Conservation (phyloP, 2,329 filamentous ascomycete species). For the Cyphellophora europaea region DNA sequence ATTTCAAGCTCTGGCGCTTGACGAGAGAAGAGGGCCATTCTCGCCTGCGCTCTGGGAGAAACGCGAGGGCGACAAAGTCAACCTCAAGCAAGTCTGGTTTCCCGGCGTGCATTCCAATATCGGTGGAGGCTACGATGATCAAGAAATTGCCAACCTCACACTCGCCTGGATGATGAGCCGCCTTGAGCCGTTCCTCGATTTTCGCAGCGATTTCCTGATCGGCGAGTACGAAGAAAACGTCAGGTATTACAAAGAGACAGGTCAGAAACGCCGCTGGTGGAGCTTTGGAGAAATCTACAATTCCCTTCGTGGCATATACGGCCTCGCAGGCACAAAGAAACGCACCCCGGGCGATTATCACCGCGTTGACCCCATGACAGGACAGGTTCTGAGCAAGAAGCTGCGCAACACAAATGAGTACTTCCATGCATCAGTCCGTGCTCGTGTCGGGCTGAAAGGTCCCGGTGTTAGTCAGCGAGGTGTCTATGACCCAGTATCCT, state of each 20-base stretch:
- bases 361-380: constrained; percentile 16
- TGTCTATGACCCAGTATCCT: constrained; percentile 15
- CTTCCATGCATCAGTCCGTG: constrained; percentile 20
- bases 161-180: constrained; percentile 44
- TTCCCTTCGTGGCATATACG: constrained; percentile 17
- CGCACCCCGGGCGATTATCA: constrained; percentile 21
- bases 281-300: constrained; percentile 19
- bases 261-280: constrained; percentile 18
- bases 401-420: constrained; percentile 22
- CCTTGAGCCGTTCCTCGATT: constrained; percentile 23
- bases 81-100: constrained; percentile 38
- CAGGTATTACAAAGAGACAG: constrained; percentile 14
- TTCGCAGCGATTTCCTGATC: constrained; percentile 17
- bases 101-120: constrained; percentile 40
- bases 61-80: constrained; percentile 19
- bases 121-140: constrained; percentile 38
- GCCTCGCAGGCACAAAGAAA: constrained; percentile 15
- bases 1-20: constrained; percentile 25
- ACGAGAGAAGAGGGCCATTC: constrained; percentile 24
- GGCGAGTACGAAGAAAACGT: constrained; percentile 13
- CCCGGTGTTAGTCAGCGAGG: constrained; percentile 17
- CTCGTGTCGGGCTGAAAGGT: constrained; percentile 17
- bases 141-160: constrained; percentile 38
- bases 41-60: constrained; percentile 24
- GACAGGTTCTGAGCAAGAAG: constrained; percentile 13